Base-by-base conservation (phyloP, 352 stramenopile species). In the Phytophthora chlamydospora region DNA sequence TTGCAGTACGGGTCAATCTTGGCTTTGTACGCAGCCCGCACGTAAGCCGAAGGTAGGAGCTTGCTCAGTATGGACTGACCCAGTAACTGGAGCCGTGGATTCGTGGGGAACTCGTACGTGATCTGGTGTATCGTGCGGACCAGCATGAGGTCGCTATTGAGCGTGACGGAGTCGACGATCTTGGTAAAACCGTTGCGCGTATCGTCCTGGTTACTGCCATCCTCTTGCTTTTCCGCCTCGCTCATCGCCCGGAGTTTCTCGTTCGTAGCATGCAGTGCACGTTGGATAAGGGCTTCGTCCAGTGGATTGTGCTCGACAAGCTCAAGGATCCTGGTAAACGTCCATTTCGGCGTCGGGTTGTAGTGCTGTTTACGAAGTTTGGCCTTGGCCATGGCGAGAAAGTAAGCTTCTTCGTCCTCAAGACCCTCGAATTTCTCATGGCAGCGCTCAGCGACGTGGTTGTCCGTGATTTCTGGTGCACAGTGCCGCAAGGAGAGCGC, bases 1-100 rank as follows among this genome's bases (percentile, higher is more conserved):
- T 90, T 86, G 47, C 78, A 93, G 44, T 90, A 90, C 42, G 82
- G 80, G 42, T 93, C 80, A 31, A 93, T 76, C 41, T 85, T 85
- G 8, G 78, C 56, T 60, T 88, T 89, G 76, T 93, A 93, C 40
- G 69, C 60, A 29, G 80, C 80, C 45, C 85, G 85, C 8, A 83
- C 80, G 45, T 82, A 93, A 12, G 83, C 78, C 0, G 68, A 86
- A 7, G 83, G 83, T 1, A 93, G 58, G 7, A 93, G 62, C 40
- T 88, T 86, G 1, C 53, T 48, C 12, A 93, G 59, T 5, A 84
- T 55, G 16, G 53, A 50, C 45, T 87, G 76, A 0, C 81, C 83
- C 4, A 91, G 60, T 29, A 91, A 45, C 49, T 93, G 83, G 10
- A 93, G 56, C 33, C 79, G 79, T 40, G 77, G 47, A 47, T 90